Evolutionary conservation across 345 rosid species (phyloP), one percentile per base, ranked within the genome.

Genomic region (Geranium brycei): DNA sequence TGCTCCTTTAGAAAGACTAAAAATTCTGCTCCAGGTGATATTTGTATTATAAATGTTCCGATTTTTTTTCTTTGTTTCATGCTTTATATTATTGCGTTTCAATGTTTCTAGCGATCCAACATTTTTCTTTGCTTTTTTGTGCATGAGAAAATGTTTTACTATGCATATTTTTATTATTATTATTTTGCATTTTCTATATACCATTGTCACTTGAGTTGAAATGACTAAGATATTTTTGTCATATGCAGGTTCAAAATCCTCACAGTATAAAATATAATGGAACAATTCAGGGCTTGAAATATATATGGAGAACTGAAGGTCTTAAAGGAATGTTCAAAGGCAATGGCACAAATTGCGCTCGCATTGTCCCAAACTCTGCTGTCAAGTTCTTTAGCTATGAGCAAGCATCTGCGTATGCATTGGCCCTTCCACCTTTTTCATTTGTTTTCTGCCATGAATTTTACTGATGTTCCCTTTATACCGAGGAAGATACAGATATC

Each of bases 351-450:
- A 83, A 87, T 65, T 87, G 90, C 63, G 95, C 88, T 67, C 86
- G 90, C 47, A 91, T 87, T 67, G 71, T 91, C 64, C 97, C 97
- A 31, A 91, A 91, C 75, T 91, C 95, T 5, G 97, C 97, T 7
- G 95, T 91, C 78, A 87, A 91, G 79, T 91, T 91, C 76, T 91
- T 87, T 60, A 91, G 97, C 77, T 91, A 91, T 28, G 97, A 91
- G 83, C 91, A 91, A 77, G 97, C 95, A 51, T 91, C 97, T 35
- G 79, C 73, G 97, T 87, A 81, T 62, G 82, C 19, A 62, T 62
- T 17, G 55, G 19, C 70, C 60, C 69, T 41, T 72, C 64, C 67
- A 23, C 28, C 28, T 23, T 23, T 23, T 23, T 23, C 28, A 23
- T 23, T 23, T 23, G 28, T 2, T 23, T 23, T 23, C 28, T 23